Evolutionary conservation across 2,329 filamentous ascomycete species (phyloP).

Genomic region (Epichloe festucae): DNA sequence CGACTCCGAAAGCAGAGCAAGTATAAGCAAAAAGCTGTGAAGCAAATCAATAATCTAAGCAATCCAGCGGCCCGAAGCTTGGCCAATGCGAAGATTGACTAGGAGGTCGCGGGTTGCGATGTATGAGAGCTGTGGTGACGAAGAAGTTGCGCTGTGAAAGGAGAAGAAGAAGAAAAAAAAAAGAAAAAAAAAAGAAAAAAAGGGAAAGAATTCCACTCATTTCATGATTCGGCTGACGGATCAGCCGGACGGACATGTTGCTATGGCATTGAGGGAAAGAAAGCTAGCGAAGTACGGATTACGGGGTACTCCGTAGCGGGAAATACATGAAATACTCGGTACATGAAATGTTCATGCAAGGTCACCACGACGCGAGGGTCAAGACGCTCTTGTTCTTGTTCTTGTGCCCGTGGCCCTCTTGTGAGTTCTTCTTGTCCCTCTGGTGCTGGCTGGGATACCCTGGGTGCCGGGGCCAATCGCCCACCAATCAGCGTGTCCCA

Average conservation of each 20-base stretch:
- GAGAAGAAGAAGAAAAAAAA: too few species aligned
- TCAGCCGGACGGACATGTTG: not conserved
- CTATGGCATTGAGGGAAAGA: not conserved
- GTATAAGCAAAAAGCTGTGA: conserved; percentile 53
- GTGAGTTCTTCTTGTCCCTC: too few species aligned
- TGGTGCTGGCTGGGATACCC: not conserved
- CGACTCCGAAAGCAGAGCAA: conserved; percentile 77
- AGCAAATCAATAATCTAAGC: conserved; percentile 69
- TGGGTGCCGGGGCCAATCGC: not conserved
- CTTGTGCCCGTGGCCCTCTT: too few species aligned
- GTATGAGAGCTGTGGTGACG: not conserved
- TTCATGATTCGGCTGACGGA: not conserved
- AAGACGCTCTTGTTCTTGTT: too few species aligned
- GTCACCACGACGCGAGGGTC: too few species aligned
- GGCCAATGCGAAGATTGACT: conserved; percentile 65
- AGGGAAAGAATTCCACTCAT: too few species aligned
- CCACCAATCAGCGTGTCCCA: not conserved
- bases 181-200: too few species aligned
- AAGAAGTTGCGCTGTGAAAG: not conserved
- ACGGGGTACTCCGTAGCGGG: too few species aligned
- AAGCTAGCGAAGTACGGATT: not conserved
- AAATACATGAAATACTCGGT: not conserved
- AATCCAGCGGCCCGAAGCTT: conserved; percentile 55
- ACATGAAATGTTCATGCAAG: too few species aligned
- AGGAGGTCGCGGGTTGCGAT: not conserved